Percentiles rank a stretch among this genome's conserved stretches.
Evolutionary conservation across 2,329 filamentous ascomycete species (phyloP).

Genomic region (Xylaria sp.): DNA sequence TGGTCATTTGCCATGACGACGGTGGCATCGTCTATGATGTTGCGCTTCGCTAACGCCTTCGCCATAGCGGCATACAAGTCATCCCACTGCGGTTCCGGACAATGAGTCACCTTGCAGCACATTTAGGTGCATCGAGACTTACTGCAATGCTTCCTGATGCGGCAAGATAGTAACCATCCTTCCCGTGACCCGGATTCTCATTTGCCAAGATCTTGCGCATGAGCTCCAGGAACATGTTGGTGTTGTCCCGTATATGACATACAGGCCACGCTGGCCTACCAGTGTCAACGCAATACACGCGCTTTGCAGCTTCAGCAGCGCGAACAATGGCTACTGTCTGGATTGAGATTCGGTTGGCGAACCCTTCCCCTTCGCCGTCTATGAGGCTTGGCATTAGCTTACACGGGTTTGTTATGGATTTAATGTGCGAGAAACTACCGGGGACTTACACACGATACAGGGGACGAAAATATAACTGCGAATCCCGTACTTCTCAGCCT

Average conservation of each 20-base stretch:
- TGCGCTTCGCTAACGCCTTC: constrained; percentile 46
- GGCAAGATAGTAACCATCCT: constrained; percentile 57
- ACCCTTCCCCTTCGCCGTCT: constrained; percentile 54
- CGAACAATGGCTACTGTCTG: constrained; percentile 55
- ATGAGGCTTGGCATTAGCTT: not conserved
- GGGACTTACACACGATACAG: constrained; percentile 54
- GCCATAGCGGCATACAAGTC: constrained; percentile 56
- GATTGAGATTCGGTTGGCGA: constrained; percentile 57
- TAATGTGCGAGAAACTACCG: not conserved
- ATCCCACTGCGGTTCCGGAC: constrained; percentile 46
- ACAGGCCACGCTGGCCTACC: constrained; percentile 57
- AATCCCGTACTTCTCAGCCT: constrained; percentile 49
- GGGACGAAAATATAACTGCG: constrained; percentile 58
- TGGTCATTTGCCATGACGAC: constrained; percentile 46
- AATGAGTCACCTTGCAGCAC: not conserved
- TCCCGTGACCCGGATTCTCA: constrained; percentile 46
- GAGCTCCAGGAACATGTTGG: constrained; percentile 51
- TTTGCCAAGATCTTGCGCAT: constrained; percentile 50
- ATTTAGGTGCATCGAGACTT: constrained; percentile 1
- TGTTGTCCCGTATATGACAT: constrained; percentile 56
- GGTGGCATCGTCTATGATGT: constrained; percentile 45
- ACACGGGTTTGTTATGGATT: not conserved
- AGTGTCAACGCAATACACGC: constrained; percentile 50
- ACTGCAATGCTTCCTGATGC: constrained; percentile 51
- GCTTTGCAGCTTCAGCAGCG: constrained; percentile 48